Evolutionary conservation across 2,329 filamentous ascomycete genomes (phyloP), one percentile per base, ranked within the genome.

Genomic region (Chlorencoelia australis): DNA sequence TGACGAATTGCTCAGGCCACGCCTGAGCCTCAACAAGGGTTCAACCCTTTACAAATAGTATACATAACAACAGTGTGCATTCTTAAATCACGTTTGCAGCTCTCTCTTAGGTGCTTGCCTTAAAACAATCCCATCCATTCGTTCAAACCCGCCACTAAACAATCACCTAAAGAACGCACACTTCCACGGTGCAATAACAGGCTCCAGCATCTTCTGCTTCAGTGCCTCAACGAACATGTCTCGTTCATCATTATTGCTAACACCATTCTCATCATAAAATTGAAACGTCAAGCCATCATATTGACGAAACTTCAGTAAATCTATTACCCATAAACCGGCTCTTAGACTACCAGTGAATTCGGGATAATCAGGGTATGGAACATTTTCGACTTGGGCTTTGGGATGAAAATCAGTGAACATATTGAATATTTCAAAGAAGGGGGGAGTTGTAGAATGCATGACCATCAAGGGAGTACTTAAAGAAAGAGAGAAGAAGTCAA

Each of bases 121-220:
- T n/a, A n/a, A n/a, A n/a, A n/a, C n/a, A n/a, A n/a, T n/a, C n/a
- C n/a, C n/a, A n/a, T n/a, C n/a, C n/a, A n/a, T n/a, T n/a, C n/a
- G n/a, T n/a, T n/a, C n/a, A n/a, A n/a, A n/a, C n/a, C n/a, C n/a
- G n/a, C n/a, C n/a, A n/a, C n/a, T n/a, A n/a, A n/a, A n/a, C n/a
- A 4, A 7, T 6, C 22, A 9, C 7, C 32, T 25, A 27, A 36
- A 39, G 10, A 29, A 19, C 2, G 35, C 26, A 3, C 34, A 1
- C n/a, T 35, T 39, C 27, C 33, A 30, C 2, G 32, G 32, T 6
- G 32, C 37, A 10, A 31, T 35, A 16, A 19, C 31, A 18, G 32
- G 14, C 7, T 13, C 26, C 11, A 27, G 26, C 10, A 35, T 15
- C 7, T 30, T 5, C 24, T 30, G 19, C 10, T 26, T 21, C 5